These are phyloP conservation scores for Populus simonii DNA, from an alignment of 345 rosid genomes.

Conservation along the genomic window DNA sequence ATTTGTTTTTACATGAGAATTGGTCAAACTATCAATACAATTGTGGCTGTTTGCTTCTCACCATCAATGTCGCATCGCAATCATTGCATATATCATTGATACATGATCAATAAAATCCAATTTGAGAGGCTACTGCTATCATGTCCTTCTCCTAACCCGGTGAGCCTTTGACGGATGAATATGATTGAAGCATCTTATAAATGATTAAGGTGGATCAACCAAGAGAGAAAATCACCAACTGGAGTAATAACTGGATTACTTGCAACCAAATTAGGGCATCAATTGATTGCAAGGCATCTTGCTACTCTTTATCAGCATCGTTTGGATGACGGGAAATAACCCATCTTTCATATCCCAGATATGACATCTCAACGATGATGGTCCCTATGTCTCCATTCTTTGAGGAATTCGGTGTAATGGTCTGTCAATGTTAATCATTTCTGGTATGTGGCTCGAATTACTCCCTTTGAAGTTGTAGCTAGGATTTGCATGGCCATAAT, in stretches of 20 bases:
- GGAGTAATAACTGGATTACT: not conserved
- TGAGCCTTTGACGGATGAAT: not conserved
- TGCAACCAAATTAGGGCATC: not conserved
- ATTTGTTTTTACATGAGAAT: not conserved
- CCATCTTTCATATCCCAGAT: not conserved
- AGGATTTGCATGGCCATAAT: constrained; percentile 16
- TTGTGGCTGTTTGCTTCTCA: not conserved
- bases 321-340: not conserved
- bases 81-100: not conserved
- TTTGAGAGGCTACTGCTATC: not conserved
- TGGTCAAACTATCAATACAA: not conserved
- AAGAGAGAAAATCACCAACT: not conserved
- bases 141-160: too few relatives aligned
- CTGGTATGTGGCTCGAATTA: constrained; percentile 24
- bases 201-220: not conserved
- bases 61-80: not conserved
- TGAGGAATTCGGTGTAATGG: not conserved
- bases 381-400: constrained; percentile 15
- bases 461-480: constrained; percentile 25
- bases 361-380: not conserved
- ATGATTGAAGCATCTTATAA: not conserved
- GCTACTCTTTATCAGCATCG: not conserved
- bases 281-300: not conserved
- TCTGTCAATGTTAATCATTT: constrained; percentile 19
- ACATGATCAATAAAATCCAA: not conserved